These are phyloP conservation scores for Lipomyces anomalus DNA, from an alignment of 805 yeast species.

Conservation along the genomic window DNA sequence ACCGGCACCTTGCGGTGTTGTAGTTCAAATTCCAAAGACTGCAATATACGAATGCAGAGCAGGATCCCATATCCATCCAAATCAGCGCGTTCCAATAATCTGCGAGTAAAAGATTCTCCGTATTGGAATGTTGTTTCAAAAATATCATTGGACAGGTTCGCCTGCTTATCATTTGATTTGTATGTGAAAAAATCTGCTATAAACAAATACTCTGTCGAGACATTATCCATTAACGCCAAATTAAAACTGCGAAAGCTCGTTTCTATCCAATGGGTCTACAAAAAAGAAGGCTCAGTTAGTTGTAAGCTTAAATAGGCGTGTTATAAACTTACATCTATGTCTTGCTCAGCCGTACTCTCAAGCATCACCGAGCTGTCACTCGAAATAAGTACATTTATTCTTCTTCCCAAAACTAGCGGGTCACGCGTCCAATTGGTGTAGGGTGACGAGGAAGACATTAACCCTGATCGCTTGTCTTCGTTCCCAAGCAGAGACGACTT, in stretches of 20 bases:
- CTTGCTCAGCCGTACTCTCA: constrained; percentile 79
- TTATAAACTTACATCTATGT: constrained; percentile 46
- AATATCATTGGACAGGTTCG: constrained; percentile 39
- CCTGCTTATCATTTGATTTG: constrained; percentile 21
- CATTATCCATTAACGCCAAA: constrained; percentile 68
- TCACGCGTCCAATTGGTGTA: constrained; percentile 34
- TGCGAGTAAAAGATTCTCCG: constrained; percentile 46
- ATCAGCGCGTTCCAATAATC: constrained; percentile 30
- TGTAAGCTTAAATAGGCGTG: background rate
- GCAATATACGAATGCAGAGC: constrained; percentile 65
- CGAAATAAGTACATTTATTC: constrained; percentile 53
- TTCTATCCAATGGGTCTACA: constrained; percentile 64
- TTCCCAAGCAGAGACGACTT: constrained; percentile 52
- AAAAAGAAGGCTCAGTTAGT: background rate
- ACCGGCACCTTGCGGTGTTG: constrained; percentile 68
- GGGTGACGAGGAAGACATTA: constrained; percentile 8
- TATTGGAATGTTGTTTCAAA: constrained; percentile 49
- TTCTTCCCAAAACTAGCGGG: constrained; percentile 51
- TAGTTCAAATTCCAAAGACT: constrained; percentile 55
- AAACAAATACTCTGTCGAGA: constrained; percentile 69
- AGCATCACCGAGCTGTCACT: constrained; percentile 63
- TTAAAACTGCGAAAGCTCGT: constrained; percentile 67
- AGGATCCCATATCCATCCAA: constrained; percentile 77
- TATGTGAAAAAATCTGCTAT: constrained; percentile 58
- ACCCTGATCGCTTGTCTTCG: constrained; percentile 21